Base-by-base conservation (phyloP, 2,329 filamentous ascomycete species). In the Harringtonia lauricola region DNA sequence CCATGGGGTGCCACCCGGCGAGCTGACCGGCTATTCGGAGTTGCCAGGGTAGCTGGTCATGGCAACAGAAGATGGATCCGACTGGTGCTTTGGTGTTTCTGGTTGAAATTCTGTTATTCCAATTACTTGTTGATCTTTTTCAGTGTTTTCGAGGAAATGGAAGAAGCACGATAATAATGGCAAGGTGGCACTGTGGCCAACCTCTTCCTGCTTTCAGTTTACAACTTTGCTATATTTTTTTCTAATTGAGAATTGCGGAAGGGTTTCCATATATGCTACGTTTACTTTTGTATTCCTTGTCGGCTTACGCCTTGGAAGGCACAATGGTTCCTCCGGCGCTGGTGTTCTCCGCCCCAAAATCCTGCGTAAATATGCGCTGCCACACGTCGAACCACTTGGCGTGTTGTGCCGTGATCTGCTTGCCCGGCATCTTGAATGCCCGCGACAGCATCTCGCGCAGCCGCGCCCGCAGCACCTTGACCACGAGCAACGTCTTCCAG, bases 401-500 rank as follows among this genome's bases (percentile, higher is more conserved):
- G 53, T 87, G 81, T 55, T 83, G 79, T 21, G 73, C 66, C 0
- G 81, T 79, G 8, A 71, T 71, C 24, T 76, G 57, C 51, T 76
- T 79, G 12, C 78, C 78, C 0, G 79, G 79, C 51, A 68, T 73
- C 61, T 78, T 83, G 65, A 94, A 88, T 19, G 76, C 73, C 26
- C 74, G 71, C 1, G 76, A 77, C 38, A 94, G 68, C 34, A 94
- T 75, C 51, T 94, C 87, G 51, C 82, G 79, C 17, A 95, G 67
- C 22, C 83, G 74, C 2, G 71, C 67, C 18, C 87, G 76, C 42
- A 96, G 66, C 7, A 80, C 77, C 63, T 95, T 95, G 56, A 98
- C 66, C n/a, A 83, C 88, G 30, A 95, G 75, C 72, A 92, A 81
- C 1, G 82, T 82, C 64, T 89, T 94, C 89, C 90, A 96, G 57